Evolutionary conservation across 768 basidiomycete species (phyloP).

Genomic region (Suillus luteus): DNA sequence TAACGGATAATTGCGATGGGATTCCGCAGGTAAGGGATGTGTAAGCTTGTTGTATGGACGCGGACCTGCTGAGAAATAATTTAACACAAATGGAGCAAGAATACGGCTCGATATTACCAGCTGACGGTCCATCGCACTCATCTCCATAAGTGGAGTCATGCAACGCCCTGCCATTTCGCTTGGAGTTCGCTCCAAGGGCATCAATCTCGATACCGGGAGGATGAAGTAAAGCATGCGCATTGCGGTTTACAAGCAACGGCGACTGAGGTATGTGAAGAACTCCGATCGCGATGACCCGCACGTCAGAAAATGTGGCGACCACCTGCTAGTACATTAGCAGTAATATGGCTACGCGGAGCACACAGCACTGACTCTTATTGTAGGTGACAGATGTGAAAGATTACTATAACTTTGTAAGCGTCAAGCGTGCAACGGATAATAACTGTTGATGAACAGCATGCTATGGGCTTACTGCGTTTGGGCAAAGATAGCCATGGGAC

Average conservation of each 20-base stretch:
- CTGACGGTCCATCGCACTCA: slow-evolving; percentile 4
- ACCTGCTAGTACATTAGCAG: slow-evolving; percentile 42
- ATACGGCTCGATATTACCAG: slow-evolving; percentile 12
- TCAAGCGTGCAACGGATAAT: slow-evolving; percentile 6
- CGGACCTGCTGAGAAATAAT: slow-evolving; percentile 8
- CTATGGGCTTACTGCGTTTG: slow-evolving; percentile 64
- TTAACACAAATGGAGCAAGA: slow-evolving; percentile 9
- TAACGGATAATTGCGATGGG: slow-evolving; percentile 69
- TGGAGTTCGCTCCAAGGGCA: slow-evolving; percentile 2
- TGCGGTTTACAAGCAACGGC: slow-evolving; percentile 58
- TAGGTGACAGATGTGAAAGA: slow-evolving; percentile 65
- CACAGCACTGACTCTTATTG: slow-evolving; percentile 54
- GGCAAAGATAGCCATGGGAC: slow-evolving; percentile 67
- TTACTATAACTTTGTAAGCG: slow-evolving; percentile 41
- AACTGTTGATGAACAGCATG: slow-evolving; percentile 1
- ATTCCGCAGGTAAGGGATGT: slow-evolving; percentile 56
- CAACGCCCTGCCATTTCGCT: not conserved
- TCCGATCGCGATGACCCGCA: slow-evolving; percentile 73
- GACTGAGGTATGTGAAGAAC: slow-evolving; percentile 60
- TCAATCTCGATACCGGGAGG: slow-evolving; percentile 60
- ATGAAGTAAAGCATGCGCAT: slow-evolving; percentile 68
- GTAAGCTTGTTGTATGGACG: slow-evolving; percentile 44
- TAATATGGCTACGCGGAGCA: slow-evolving; percentile 14
- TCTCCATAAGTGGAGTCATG: slow-evolving; percentile 6
- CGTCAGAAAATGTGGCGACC: slow-evolving; percentile 68